These are phyloP conservation scores for Cryptococcus hybrid DNA, from an alignment of 1,284 basidiomycete species.

Conservation along the genomic window DNA sequence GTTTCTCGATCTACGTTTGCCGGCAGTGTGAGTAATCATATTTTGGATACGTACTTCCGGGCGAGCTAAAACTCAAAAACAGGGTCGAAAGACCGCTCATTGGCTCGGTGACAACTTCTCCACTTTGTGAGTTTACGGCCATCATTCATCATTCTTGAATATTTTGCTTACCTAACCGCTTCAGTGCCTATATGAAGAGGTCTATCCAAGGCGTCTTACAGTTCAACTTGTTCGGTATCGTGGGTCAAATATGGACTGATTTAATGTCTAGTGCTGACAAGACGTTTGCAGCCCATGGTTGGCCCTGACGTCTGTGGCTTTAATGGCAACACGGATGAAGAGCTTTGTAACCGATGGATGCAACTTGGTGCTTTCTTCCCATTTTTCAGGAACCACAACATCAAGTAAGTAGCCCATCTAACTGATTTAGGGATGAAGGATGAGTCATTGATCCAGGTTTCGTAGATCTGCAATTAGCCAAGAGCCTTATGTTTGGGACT, in stretches of 20 bases:
- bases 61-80: background rate
- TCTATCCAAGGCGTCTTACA: slow-evolving; percentile 67
- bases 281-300: slow-evolving; percentile 58
- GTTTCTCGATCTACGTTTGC: slow-evolving; percentile 65
- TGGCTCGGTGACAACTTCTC: slow-evolving; percentile 69
- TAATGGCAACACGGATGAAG: slow-evolving; percentile 70
- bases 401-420: slow-evolving; percentile 12
- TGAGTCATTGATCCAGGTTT: too few relatives aligned
- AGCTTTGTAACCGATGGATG: slow-evolving; percentile 80
- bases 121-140: slow-evolving; percentile 47
- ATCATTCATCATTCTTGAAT: background rate
- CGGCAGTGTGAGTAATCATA: slow-evolving; percentile 53
- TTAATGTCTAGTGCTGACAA: background rate
- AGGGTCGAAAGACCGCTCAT: slow-evolving; percentile 11
- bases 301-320: slow-evolving; percentile 65
- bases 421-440: too few relatives aligned
- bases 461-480: slow-evolving; percentile 47
- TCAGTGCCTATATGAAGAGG: slow-evolving; percentile 62
- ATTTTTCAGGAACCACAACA: slow-evolving; percentile 29
- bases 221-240: slow-evolving; percentile 27
- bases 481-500: slow-evolving; percentile 73
- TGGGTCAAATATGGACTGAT: slow-evolving; percentile 1
- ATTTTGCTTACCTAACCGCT: background rate
- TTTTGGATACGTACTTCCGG: background rate
- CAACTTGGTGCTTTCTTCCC: slow-evolving; percentile 61